Evolutionary conservation across 2,329 filamentous ascomycete species (phyloP).

Genomic region (Fusarium cicatricum): DNA sequence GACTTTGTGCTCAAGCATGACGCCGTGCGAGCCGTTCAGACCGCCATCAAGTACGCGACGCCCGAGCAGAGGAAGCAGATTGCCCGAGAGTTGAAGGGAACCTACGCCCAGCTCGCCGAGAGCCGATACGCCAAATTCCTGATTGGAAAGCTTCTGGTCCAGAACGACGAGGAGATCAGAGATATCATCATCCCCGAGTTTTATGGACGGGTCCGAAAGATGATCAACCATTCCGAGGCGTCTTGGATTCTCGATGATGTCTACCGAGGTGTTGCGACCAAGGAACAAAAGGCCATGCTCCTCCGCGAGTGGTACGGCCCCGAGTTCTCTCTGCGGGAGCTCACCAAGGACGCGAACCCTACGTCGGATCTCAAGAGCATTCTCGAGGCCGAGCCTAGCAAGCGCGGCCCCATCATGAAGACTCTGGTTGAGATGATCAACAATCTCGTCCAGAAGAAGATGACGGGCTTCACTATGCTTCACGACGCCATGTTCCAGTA

Average conservation of each 20-base stretch:
- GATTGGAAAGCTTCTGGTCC: conserved; percentile 94
- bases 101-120: conserved; percentile 85
- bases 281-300: conserved; percentile 83
- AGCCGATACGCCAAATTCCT: conserved; percentile 98
- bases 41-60: conserved; percentile 94
- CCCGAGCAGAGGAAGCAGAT: conserved; percentile 86
- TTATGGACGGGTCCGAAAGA: conserved; percentile 88
- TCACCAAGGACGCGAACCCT: conserved; percentile 61
- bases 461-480: conserved; percentile 95
- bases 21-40: conserved; percentile 94
- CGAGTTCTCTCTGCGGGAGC: conserved; percentile 84
- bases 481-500: conserved; percentile 99
- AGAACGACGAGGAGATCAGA: conserved; percentile 85
- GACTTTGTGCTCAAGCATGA: conserved; percentile 99
- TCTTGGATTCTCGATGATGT: conserved; percentile 98
- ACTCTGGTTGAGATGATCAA: conserved; percentile 89
- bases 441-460: conserved; percentile 92
- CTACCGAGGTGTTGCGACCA: conserved; percentile 87
- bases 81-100: conserved; percentile 83
- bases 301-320: conserved; percentile 96
- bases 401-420: conserved; percentile 86
- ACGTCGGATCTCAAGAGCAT: conserved; percentile 78
- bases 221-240: conserved; percentile 96
- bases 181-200: conserved; percentile 94
- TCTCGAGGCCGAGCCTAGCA: conserved; percentile 79